Evolutionary conservation across 106 monocot genomes (phyloP), one percentile per base, ranked within the genome.

Genomic region (Acanthochlamys bracteata): DNA sequence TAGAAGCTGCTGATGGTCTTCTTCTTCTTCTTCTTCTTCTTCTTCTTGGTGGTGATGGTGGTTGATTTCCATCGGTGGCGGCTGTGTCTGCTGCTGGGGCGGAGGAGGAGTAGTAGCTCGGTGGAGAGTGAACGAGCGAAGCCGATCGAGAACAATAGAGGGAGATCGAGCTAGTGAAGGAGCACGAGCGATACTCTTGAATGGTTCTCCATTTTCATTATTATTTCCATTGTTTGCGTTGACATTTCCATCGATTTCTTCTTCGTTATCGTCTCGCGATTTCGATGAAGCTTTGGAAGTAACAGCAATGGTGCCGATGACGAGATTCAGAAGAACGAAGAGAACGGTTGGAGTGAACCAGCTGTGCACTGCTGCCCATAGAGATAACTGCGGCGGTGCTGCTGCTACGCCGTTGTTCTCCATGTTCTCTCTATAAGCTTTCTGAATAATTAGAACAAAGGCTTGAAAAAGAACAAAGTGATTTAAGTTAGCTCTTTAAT

Each of bases 221-320:
- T 39, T 55, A 4, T n/a, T 33, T 16, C 25, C 3, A 4, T 20
- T 39, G 41, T 39, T 2, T 54, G 42, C 11, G 49, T 49, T 59
- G 63, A 47, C 39, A 46, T 21, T 42, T 67, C 68, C n/a, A 41
- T 17, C 20, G 10, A 21, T 15, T 1, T 3, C 6, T 33, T 33
- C 33, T 33, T 33, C 33, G 6, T 33, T 33, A 33, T 33, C 33
- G 1, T 33, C 33, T 6, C 33, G 33, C 6, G 33, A 33, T 33
- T 33, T 33, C 6, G 33, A 41, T 43, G 23, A 20, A 24, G 47
- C 10, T 24, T 57, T 79, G 69, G 93, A 85, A 71, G 78, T 85
- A 68, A 89, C 25, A 73, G 80, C 88, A 66, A 93, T 93, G 80
- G 83, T 86, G 61, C 75, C 85, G 69, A 89, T 85, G 69, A 93